A percentile compares a stretch with the other conserved stretches of the same genome.
Evolutionary conservation across 2,329 filamentous ascomycete species (phyloP).

Genomic region (Cladophialophora yegresii): DNA sequence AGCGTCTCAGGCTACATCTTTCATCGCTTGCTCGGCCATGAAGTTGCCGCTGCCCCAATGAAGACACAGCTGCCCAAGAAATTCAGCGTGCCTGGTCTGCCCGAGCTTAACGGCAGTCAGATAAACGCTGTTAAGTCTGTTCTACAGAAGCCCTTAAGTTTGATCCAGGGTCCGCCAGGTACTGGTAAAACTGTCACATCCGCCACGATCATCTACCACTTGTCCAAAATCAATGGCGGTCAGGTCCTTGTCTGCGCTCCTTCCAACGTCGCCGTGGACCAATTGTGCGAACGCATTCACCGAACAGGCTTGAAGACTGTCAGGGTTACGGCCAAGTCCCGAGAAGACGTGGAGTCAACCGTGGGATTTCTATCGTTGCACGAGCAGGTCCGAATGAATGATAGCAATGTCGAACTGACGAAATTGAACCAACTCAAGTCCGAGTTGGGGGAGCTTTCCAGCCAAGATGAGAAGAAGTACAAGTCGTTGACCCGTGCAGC

Average conservation of each 20-base stretch:
- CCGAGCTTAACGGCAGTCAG: constrained; percentile 92
- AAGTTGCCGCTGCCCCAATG: constrained; percentile 91
- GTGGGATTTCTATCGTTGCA: constrained; percentile 94
- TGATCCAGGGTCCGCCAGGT: constrained; percentile 95
- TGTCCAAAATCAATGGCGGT: constrained; percentile 91
- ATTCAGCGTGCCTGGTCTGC: constrained; percentile 90
- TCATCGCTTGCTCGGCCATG: constrained; percentile 91
- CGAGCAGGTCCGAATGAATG: constrained; percentile 95
- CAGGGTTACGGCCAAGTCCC: constrained; percentile 95
- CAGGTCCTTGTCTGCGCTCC: constrained; percentile 96
- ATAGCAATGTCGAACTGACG: constrained; percentile 88
- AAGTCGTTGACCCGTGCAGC: constrained; percentile 92
- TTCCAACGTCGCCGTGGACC: constrained; percentile 97
- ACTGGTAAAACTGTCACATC: constrained; percentile 99
- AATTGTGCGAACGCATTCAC: constrained; percentile 96
- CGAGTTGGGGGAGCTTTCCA: constrained; percentile 86
- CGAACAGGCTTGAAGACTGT: constrained; percentile 93
- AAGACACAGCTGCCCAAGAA: constrained; percentile 95
- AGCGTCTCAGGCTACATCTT: constrained; percentile 99
- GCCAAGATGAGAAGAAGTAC: constrained; percentile 97
- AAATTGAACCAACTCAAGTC: constrained; percentile 92
- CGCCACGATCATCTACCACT: constrained; percentile 96
- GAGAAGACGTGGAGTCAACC: constrained; percentile 97
- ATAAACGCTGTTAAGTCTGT: constrained; percentile 96
- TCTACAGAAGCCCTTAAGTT: constrained; percentile 84